These are phyloP conservation scores for Excoecaria agallocha DNA, from an alignment of 345 rosid genomes.

Conservation along the genomic window DNA sequence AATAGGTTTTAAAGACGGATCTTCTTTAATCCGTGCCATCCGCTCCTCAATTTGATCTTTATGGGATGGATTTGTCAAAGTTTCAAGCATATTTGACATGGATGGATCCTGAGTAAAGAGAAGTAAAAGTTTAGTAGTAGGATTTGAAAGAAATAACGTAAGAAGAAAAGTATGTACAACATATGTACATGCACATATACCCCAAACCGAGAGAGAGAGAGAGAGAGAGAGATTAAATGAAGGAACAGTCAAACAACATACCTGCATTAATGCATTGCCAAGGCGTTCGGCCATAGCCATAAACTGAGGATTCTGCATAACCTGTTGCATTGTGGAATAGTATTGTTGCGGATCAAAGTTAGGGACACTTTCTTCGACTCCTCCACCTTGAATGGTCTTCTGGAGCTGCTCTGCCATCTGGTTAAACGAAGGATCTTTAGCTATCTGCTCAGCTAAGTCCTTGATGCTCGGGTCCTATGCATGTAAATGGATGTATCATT, in stretches of 20 bases:
- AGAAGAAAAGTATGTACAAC: neutral
- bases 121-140: conserved; percentile 9
- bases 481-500: neutral
- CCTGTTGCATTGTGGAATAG: conserved; percentile 82
- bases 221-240: neutral
- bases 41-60: conserved; percentile 85
- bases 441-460: conserved; percentile 89
- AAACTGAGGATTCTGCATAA: conserved; percentile 96
- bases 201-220: neutral
- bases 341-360: conserved; percentile 77
- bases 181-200: too few relatives aligned
- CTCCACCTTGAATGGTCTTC: conserved; percentile 62
- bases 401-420: conserved; percentile 97
- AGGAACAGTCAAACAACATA: conserved; percentile 10
- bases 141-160: neutral
- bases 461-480: conserved; percentile 88
- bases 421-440: conserved; percentile 91
- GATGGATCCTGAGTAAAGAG: conserved; percentile 71
- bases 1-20: conserved; percentile 82
- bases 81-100: conserved; percentile 91
- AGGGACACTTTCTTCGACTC: conserved; percentile 53
- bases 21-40: conserved; percentile 79
- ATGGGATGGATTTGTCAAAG: conserved; percentile 69
- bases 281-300: conserved; percentile 95
- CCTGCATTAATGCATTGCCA: conserved; percentile 90